Evolutionary conservation across 1,284 basidiomycete genomes (phyloP), one percentile per base, ranked within the genome.

Genomic region (Cryptococcus amylolentus): DNA sequence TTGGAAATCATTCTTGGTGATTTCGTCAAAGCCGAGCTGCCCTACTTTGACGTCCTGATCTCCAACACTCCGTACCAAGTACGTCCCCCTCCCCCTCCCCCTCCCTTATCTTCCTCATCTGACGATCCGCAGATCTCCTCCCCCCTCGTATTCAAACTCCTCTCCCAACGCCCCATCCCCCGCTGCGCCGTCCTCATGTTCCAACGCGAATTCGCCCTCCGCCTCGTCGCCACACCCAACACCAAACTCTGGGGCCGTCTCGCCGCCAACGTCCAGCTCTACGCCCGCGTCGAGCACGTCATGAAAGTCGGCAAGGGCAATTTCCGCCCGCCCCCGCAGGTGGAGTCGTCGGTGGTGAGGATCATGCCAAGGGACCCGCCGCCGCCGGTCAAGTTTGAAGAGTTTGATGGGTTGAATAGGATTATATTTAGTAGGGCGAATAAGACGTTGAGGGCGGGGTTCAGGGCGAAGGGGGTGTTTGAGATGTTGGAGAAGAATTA

Each of bases 21-120:
- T 77, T 98, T 98, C 72, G 89, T 96, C 76, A 98, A 98, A 78
- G 91, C 90, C 20, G 89, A 93, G 43, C 81, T 98, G 20, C 95
- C 95, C 4, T 98, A 95, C 79, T 98, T 98, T 69, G 95, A 98
- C 78, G 95, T 97, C 57, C 97, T 94, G 82, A 98, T 98, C 74
- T 93, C 89, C 69, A 98, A 98, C 76, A 98, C 95, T 1, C 95
- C 95, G 0, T 99, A 98, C 79, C 95, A 98, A 77, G 82, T 82
- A 16, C 48, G 75, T 68, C 18, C 8, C 1, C 6, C 31, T 20
- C n/a, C 27, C 18, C 45, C n/a, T 38, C 5, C 4, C 16, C 16
- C 14, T 31, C 27, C 10, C 38, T 7, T 26, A 14, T 12, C 20
- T n/a, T 9, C 2, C n/a, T 18, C 18, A 18, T 5, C 49, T 40